Base-by-base conservation (phyloP, 371 early-diverging fungal genomes). In the Quaeritorhiza haematococci region DNA sequence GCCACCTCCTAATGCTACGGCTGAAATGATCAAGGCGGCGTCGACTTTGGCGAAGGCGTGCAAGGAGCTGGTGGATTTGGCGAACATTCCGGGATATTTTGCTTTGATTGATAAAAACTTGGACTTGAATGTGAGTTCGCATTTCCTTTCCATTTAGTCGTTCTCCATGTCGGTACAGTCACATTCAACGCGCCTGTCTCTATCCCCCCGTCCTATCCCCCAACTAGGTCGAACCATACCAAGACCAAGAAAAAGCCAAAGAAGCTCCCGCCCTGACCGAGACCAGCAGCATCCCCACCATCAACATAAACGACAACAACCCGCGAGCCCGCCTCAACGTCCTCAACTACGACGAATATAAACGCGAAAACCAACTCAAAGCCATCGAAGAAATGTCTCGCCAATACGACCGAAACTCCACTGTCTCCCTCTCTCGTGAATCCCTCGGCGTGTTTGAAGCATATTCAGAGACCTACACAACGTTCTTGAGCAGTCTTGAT, bases 1-100 rank as follows among this genome's bases (percentile, higher is more conserved):
- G 80, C 80, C 80, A 34, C 78, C 80, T 3, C 62, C 75, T n/a
- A 59, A 64, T 29, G 76, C 80, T 1, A 58, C 70, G 27, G 19
- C 55, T 2, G 74, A 78, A 17, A 79, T 79, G 80, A 66, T 75
- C 15, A 48, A 55, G 44, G 61, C 69, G 28, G 80, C 75, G 3
- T 54, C 63, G 3, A 44, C 45, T 7, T 50, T 79, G 29, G 71
- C 72, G 8, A 55, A 51, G 42, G 34, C 62, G 1, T 63, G 70
- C 44, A 23, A 60, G 15, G 58, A 56, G 24, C 38, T 78, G 27
- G 69, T 62, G 5, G 58, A 64, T 10, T 29, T 78, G 5, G 71
- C 71, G 10, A 77, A 77, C 49, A 45, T 47, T 13, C 28, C 58
- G 6, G 79, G 79, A 5, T 47, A 45, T 6, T 76, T 59, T 44